Evolutionary conservation across 179 eudicot species (phyloP), one percentile per base, ranked within the genome.

Genomic region (Carnegiea gigantea): DNA sequence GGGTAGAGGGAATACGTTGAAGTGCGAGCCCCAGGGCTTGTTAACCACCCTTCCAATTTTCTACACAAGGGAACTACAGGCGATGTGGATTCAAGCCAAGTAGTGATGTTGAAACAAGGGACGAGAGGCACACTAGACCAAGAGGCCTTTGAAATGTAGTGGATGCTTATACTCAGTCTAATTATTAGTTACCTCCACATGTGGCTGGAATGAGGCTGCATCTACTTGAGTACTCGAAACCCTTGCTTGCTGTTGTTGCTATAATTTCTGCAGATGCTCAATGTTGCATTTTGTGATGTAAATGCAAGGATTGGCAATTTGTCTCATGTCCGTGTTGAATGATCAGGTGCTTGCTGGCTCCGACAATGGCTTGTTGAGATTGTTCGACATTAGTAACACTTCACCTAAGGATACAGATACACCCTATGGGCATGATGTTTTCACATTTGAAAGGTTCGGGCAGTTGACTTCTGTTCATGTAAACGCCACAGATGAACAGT

Each of bases 401-500:
- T 71, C 86, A 36, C n/a, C 87, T 79, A 86, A 85, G 78, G 81
- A 82, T 54, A 77, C 82, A 72, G 85, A 84, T 62, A 80, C 81
- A 62, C 68, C 62, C 77, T 85, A 73, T 33, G 78, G 81, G 79
- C 80, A 85, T 70, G 82, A 83, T 82, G 81, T 85, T 77, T 84
- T 80, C 79, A 82, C 85, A 74, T 90, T 88, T 87, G 97, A 92
- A 24, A 92, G 88, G 82, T 92, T 95, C 77, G 92, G 90, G 85
- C 99, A 95, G 80, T 88, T 95, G 83, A 95, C 99, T 76, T 95
- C 99, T 48, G 98, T 94, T 80, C 98, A 95, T 76, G 89, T 92
- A 67, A 95, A 95, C 85, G 94, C 99, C 62, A 88, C 92, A 5
- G 98, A 95, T 64, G 99, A 94, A 80, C 83, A 85, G 78, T 94